A percentile compares a stretch with the other conserved stretches of the same genome.
Conservation (phyloP, 2,329 filamentous ascomycete genomes). For the Diaporthe sp. region DNA sequence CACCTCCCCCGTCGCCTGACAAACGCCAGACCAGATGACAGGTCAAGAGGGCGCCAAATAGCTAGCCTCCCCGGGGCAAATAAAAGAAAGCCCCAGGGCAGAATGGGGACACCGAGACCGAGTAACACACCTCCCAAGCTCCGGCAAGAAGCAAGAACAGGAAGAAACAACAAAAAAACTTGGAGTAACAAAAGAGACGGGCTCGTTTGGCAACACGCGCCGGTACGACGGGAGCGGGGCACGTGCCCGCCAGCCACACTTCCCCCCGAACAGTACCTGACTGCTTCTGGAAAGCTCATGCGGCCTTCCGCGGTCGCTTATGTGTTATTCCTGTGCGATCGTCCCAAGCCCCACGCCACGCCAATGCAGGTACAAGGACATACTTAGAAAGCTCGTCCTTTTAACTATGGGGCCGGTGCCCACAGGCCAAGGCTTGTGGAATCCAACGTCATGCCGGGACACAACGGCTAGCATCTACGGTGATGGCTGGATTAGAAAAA, state of each 20-base stretch:
- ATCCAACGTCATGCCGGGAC: conserved; percentile 9
- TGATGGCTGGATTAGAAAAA: not conserved
- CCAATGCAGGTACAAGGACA: conserved; percentile 19
- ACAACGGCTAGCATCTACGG: not conserved
- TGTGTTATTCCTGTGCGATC: conserved; percentile 22
- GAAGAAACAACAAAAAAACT: not conserved
- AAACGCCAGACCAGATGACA: not conserved
- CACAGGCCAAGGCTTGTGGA: not conserved
- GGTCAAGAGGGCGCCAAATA: not conserved
- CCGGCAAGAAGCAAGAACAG: not conserved
- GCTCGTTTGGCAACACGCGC: not conserved
- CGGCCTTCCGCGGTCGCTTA: conserved; percentile 19
- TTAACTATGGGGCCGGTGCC: not conserved
- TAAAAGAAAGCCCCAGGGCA: not conserved
- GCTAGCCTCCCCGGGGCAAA: not conserved
- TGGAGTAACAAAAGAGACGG: not conserved
- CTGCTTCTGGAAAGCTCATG: conserved; percentile 24
- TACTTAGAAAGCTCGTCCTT: conserved; percentile 7
- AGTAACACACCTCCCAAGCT: not conserved
- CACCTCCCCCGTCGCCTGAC: conserved; percentile 16
- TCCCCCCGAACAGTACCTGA: not conserved
- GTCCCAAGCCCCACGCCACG: conserved; percentile 20
- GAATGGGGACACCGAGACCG: conserved; percentile 17
- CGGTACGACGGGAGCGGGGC: conserved; percentile 17
- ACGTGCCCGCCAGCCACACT: conserved; percentile 4